These are phyloP conservation scores for Wickerhamiella brachini DNA, from an alignment of 805 yeast species.

Conservation along the genomic window DNA sequence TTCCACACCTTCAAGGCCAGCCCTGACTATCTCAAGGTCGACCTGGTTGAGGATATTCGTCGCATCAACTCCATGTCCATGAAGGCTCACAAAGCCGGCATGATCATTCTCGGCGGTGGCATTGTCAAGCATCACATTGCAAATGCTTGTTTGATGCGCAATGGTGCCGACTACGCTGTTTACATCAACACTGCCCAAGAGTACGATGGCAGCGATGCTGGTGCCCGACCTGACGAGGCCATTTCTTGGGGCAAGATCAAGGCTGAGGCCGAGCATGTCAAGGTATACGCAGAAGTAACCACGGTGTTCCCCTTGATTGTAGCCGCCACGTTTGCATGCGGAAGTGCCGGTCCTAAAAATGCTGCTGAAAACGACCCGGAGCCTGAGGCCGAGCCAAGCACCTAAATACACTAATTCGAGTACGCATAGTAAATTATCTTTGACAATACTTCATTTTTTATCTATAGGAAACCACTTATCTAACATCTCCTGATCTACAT, in stretches of 20 bases:
- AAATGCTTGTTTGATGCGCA: slow-evolving; percentile 97
- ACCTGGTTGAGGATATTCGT: slow-evolving; percentile 89
- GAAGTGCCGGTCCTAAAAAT: slow-evolving; percentile 1
- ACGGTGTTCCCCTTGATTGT: slow-evolving; percentile 91
- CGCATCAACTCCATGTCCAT: slow-evolving; percentile 83
- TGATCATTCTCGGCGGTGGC: slow-evolving; percentile 95
- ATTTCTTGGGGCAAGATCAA: slow-evolving; percentile 98
- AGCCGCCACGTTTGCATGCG: slow-evolving; percentile 86
- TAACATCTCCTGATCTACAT: not conserved
- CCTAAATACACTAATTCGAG: too few relatives aligned
- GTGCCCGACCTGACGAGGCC: slow-evolving; percentile 98
- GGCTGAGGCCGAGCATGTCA: slow-evolving; percentile 81
- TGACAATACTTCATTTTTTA: too few relatives aligned
- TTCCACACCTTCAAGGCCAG: slow-evolving; percentile 95
- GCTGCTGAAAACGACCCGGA: slow-evolving; percentile 2
- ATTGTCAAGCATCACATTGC: slow-evolving; percentile 92
- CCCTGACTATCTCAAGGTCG: slow-evolving; percentile 78
- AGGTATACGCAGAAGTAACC: slow-evolving; percentile 91
- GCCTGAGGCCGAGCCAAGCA: not conserved
- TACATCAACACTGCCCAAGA: slow-evolving; percentile 97
- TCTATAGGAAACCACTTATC: not conserved
- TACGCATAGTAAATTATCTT: too few relatives aligned
- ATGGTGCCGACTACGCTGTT: slow-evolving; percentile 97
- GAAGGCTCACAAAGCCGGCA: slow-evolving; percentile 90
- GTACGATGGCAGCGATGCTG: slow-evolving; percentile 97